phyloP scores from a whole-genome alignment of 805 yeast species.

The Wickerhamiella lipophila region DNA sequence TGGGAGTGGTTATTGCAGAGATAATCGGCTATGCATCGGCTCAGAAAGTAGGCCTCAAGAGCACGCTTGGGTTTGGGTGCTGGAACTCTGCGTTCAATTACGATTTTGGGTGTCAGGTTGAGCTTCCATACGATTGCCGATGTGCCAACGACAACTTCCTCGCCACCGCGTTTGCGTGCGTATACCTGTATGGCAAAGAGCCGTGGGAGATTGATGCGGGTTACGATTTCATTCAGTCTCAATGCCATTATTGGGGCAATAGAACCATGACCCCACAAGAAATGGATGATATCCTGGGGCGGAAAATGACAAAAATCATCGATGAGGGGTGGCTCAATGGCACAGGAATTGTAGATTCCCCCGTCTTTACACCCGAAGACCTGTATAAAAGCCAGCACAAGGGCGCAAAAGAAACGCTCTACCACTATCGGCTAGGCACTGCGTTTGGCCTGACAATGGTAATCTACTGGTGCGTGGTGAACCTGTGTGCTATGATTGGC shows the following conservation, averaged over 20 bases:
- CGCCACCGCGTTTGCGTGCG: conserved; percentile 25
- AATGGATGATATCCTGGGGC: conserved; percentile 24
- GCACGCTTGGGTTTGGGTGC: conserved; percentile 25
- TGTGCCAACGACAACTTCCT: conserved; percentile 24
- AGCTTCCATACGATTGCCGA: conserved; percentile 21
- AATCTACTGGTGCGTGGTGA: conserved; percentile 26
- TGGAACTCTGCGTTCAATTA: conserved; percentile 26
- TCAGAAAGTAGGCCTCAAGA: conserved; percentile 26
- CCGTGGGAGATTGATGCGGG: conserved; percentile 19
- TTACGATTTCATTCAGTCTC: conserved; percentile 20
- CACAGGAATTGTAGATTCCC: conserved; percentile 10
- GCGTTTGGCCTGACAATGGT: conserved; percentile 24
- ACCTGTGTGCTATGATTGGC: conserved; percentile 18
- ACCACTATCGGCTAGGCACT: conserved; percentile 25
- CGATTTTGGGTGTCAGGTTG: conserved; percentile 25
- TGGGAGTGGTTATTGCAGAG: not conserved
- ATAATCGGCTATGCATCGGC: conserved; percentile 10
- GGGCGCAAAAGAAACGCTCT: conserved; percentile 22
- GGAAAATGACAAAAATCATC: conserved; percentile 19
- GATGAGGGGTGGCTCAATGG: conserved; percentile 11
- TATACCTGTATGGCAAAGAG: conserved; percentile 19
- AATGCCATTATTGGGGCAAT: conserved; percentile 26
- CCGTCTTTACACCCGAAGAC: conserved; percentile 16
- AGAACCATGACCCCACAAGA: conserved; percentile 19
- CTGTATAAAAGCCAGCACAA: conserved; percentile 16